Evolutionary conservation across 768 basidiomycete species (phyloP), one percentile per base, ranked within the genome.

Genomic region (Boletus tomentosulus): DNA sequence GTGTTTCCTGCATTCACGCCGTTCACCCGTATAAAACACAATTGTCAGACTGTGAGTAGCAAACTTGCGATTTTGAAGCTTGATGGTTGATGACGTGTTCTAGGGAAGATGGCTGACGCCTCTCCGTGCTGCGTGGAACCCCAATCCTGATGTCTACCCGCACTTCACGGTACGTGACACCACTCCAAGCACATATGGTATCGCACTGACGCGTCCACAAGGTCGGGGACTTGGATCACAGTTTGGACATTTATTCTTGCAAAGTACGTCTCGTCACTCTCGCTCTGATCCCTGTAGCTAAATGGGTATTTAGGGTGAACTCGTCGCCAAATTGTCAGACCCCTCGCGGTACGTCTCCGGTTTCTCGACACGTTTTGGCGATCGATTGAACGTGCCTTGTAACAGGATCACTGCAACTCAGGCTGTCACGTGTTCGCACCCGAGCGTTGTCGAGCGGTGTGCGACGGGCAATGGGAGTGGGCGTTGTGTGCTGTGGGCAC

Each of bases 371-470:
- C 44, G 8, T 3, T 22, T 51, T 19, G 13, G 33, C 33, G 15
- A 25, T 19, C 9, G 34, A 30, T 30, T 13, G 24, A 24, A 15
- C 7, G 12, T 4, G 3, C 12, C 10, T 2, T 11, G 11, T 57
- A 25, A 42, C 11, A 91, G 87, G 58, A 85, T 92, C 55, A 81
- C 86, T 22, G 90, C 91, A 1, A 85, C 86, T 4, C 91, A 92
- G 69, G 89, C 91, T n/a, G 91, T 92, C n/a, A 89, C 91, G 8
- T 88, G 86, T 60, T 89, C 87, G 13, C 91, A 92, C 66, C 90
- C 91, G 0, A 84, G 65, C 51, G 71, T 89, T 22, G 76, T 89
- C 3, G 89, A 88, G 62, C 79, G 91, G 27, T 86, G 78, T 24
- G 90, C 78, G 4, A 89, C 81, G 43, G 91, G 89, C 22, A 92